phyloP scores from a whole-genome alignment of 345 rosid genomes.

The Microcos paniculata region DNA sequence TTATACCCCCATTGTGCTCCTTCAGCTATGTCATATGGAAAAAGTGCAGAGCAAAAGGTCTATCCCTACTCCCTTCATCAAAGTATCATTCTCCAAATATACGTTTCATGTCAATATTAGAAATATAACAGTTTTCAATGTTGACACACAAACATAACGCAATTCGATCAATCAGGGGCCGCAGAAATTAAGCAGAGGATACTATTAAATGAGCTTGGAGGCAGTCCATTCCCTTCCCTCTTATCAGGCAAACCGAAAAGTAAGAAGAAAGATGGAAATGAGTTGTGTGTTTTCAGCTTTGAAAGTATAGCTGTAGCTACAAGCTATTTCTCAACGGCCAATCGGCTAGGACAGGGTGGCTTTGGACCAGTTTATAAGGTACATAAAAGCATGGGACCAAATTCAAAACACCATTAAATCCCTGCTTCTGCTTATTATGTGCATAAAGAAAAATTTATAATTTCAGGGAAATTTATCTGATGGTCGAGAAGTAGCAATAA shows the following conservation, averaged over 20 bases:
- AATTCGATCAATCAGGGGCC: background rate
- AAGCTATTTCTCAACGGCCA: constrained; percentile 20
- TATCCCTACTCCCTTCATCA: background rate
- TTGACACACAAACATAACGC: background rate
- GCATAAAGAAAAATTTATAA: background rate
- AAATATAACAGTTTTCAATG: background rate
- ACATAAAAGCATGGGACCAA: background rate
- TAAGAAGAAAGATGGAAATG: constrained; percentile 1
- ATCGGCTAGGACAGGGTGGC: constrained; percentile 42
- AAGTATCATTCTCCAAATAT: background rate
- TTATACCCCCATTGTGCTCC: background rate
- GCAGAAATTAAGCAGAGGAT: background rate
- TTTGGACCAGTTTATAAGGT: constrained; percentile 47
- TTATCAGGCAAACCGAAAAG: background rate
- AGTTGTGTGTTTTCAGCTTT: constrained; percentile 19
- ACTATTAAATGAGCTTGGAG: constrained; percentile 5
- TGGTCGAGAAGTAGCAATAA: constrained; percentile 40
- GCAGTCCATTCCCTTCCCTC: background rate
- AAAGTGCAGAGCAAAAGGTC: background rate
- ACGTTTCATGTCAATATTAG: background rate
- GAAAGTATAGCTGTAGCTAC: constrained; percentile 28
- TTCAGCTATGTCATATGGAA: background rate
- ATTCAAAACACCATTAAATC: background rate
- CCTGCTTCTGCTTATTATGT: background rate
- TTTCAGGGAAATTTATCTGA: constrained; percentile 25